These are phyloP conservation scores for Neocallimastix lanati DNA, from an alignment of 192 early-diverging fungal genomes.

Conservation along the genomic window DNA sequence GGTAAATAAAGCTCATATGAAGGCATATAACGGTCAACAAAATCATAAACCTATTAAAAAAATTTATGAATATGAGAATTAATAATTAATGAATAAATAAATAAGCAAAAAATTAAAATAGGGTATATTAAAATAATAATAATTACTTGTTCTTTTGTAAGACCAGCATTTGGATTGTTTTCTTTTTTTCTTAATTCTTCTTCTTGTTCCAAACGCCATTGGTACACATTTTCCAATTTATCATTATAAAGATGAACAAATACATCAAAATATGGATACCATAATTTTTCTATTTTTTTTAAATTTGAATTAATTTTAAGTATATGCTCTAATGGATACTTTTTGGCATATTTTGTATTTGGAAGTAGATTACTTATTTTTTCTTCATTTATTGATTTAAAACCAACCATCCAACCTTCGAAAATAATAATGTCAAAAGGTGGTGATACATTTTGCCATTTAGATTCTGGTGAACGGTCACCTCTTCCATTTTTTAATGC, in stretches of 20 bases:
- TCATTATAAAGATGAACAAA: slow-evolving; percentile 51
- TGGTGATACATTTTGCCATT: slow-evolving; percentile 32
- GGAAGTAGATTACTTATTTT: slow-evolving; percentile 7
- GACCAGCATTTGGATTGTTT: slow-evolving; percentile 16
- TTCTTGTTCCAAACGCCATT: slow-evolving; percentile 82
- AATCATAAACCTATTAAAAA: slow-evolving; percentile 16
- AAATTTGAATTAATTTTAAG: slow-evolving; percentile 23
- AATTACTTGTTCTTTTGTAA: slow-evolving; percentile 52
- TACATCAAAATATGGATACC: slow-evolving; percentile 52
- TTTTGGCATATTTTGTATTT: slow-evolving; percentile 3
- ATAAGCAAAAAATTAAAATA: too few species aligned
- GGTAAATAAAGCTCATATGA: slow-evolving; percentile 48
- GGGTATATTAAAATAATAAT: not conserved
- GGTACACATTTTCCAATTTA: slow-evolving; percentile 45
- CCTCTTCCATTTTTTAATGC: slow-evolving; percentile 52
- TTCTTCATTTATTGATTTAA: slow-evolving; percentile 31
- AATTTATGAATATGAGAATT: not conserved
- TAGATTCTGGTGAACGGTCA: slow-evolving; percentile 35
- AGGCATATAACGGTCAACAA: slow-evolving; percentile 81
- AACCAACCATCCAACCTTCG: slow-evolving; percentile 88
- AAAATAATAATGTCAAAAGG: slow-evolving; percentile 68
- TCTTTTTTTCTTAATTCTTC: slow-evolving; percentile 23
- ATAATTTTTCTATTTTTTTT: slow-evolving; percentile 26
- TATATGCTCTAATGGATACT: slow-evolving; percentile 21
- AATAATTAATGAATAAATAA: too few species aligned